Percentiles rank a stretch among this genome's conserved stretches.
phyloP scores from a whole-genome alignment of 1,284 basidiomycete genomes.

The Cryptococcus floricola region DNA sequence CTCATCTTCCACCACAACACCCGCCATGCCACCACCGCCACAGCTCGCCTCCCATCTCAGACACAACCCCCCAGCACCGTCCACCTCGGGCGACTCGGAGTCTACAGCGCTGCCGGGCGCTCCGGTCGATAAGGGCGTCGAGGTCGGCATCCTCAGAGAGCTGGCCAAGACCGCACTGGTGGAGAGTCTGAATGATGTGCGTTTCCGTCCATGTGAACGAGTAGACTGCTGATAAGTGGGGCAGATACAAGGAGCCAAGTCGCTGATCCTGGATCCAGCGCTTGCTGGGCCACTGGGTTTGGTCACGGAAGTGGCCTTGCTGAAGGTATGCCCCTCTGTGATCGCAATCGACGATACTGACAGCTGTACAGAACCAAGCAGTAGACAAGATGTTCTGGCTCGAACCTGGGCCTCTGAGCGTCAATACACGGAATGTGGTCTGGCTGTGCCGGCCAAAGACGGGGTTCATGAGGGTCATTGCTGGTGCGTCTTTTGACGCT shows the following conservation, averaged over 20 bases:
- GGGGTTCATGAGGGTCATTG: conserved; percentile 80
- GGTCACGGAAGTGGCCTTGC: conserved; percentile 81
- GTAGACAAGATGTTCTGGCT: conserved; percentile 99
- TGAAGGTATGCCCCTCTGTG: conserved; percentile 63
- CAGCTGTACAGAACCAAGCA: conserved; percentile 73
- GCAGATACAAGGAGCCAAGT: conserved; percentile 90
- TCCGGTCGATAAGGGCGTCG: conserved; percentile 49
- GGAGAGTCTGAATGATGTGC: conserved; percentile 75
- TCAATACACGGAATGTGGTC: conserved; percentile 81
- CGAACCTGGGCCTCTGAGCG: conserved; percentile 76
- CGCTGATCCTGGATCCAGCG: conserved; percentile 82
- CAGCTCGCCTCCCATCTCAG: background rate
- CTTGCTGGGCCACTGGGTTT: conserved; percentile 89
- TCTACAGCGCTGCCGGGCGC: conserved; percentile 18
- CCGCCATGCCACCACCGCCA: no score
- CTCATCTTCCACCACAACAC: no score
- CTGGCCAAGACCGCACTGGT: conserved; percentile 70
- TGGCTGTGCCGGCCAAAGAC: conserved; percentile 89
- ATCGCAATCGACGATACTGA: background rate
- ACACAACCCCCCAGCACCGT: conserved; percentile 33
- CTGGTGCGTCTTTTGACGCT: conserved; percentile 58
- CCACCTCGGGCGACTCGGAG: conserved; percentile 45
- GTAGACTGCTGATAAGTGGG: background rate
- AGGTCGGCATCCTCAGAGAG: conserved; percentile 68
- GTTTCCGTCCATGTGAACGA: conserved; percentile 23